These are phyloP conservation scores for Cystobasidium pallidum DNA, from an alignment of 1,284 basidiomycete species.

Conservation along the genomic window DNA sequence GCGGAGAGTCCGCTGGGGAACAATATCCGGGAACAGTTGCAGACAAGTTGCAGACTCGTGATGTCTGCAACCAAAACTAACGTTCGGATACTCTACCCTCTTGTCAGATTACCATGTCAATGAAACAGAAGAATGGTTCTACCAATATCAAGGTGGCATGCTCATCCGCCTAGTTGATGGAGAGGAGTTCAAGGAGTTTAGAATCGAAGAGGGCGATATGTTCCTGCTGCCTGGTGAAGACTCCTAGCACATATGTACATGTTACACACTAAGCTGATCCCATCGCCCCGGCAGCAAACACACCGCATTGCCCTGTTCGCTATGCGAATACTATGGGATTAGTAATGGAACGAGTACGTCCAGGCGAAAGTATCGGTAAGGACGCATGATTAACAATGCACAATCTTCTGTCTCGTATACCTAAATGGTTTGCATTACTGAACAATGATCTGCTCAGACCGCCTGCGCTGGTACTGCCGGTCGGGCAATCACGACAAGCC, in stretches of 20 bases:
- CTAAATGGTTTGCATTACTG: no score
- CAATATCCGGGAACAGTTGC: background rate
- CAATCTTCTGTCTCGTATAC: no score
- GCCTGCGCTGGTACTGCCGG: conserved; percentile 91
- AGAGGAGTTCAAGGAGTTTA: conserved; percentile 81
- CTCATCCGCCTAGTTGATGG: conserved; percentile 51
- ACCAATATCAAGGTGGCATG: conserved; percentile 71
- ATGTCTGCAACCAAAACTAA: background rate
- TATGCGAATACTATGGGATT: conserved; percentile 89
- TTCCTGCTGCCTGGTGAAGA: conserved; percentile 82
- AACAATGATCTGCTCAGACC: conserved; percentile 63
- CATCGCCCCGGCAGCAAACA: conserved; percentile 67
- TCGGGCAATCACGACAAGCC: conserved; percentile 69
- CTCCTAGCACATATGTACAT: background rate
- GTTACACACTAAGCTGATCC: background rate
- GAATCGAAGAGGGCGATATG: conserved; percentile 93
- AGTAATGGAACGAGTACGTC: conserved; percentile 90
- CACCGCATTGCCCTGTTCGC: conserved; percentile 91
- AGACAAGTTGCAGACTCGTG: background rate
- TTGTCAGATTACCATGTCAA: conserved; percentile 81
- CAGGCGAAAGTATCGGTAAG: conserved; percentile 57
- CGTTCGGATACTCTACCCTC: background rate
- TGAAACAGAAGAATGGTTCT: conserved; percentile 97
- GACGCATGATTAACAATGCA: background rate
- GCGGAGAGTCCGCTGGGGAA: background rate